Conservation (phyloP, 106 monocot genomes). For the Agapanthus africanus region DNA sequence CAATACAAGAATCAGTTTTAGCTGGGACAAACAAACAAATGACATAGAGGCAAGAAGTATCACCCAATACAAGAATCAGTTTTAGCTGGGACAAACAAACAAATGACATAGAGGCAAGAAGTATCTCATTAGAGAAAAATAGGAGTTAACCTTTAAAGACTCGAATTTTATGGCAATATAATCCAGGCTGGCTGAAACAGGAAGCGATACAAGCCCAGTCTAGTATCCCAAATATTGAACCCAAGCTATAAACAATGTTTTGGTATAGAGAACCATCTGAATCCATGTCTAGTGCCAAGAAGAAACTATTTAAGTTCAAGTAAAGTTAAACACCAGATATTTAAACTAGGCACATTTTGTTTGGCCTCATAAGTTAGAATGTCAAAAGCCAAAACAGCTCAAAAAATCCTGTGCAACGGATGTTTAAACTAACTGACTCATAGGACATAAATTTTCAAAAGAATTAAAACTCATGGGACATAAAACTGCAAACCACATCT, state of each 20-base stretch:
- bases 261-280: background rate
- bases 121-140: background rate
- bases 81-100: too few relatives aligned
- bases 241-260: background rate
- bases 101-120: background rate
- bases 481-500: background rate
- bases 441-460: too few relatives aligned
- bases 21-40: background rate
- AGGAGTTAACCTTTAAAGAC: background rate
- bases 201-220: background rate
- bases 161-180: background rate
- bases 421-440: too few relatives aligned
- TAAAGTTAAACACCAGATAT: too few relatives aligned
- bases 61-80: too few relatives aligned
- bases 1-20: too few relatives aligned
- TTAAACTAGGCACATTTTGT: too few relatives aligned
- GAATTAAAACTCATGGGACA: background rate
- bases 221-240: background rate
- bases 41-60: background rate
- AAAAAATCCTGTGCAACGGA: background rate
- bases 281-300: background rate
- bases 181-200: background rate
- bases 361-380: too few relatives aligned
- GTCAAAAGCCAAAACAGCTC: conserved; percentile 1
- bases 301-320: background rate